phyloP scores from a whole-genome alignment of 495 filamentous ascomycete genomes.

The Clohesyomyces aquaticus region DNA sequence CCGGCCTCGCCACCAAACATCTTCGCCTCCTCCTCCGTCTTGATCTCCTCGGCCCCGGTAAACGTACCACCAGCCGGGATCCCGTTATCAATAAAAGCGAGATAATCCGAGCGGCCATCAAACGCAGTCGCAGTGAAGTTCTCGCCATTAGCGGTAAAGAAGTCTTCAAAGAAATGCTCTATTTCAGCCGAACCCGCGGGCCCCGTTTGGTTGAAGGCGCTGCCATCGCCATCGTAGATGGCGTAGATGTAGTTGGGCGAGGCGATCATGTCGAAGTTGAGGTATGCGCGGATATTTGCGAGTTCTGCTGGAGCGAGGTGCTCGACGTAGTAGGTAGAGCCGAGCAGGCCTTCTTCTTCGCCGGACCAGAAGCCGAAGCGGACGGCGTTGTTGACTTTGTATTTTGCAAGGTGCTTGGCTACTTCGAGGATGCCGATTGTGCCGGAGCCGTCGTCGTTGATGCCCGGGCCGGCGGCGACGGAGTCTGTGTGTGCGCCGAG shows the following conservation, averaged over 20 bases:
- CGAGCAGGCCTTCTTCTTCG: constrained; percentile 69
- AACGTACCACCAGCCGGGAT: constrained; percentile 69
- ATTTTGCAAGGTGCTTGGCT: constrained; percentile 62
- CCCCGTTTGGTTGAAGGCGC: constrained; percentile 62
- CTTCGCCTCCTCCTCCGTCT: constrained; percentile 61
- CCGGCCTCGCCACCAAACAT: constrained; percentile 66
- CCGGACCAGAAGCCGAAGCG: constrained; percentile 73
- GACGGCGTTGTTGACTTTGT: constrained; percentile 65
- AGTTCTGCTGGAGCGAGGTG: constrained; percentile 53
- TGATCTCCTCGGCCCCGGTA: constrained; percentile 69
- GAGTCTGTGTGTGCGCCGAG: constrained; percentile 73
- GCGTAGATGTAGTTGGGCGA: constrained; percentile 69
- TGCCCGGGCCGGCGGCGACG: constrained; percentile 63
- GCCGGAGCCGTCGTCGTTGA: constrained; percentile 73
- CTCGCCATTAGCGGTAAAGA: constrained; percentile 53
- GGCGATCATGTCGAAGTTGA: constrained; percentile 83
- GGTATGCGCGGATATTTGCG: constrained; percentile 65
- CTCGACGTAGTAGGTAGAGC: constrained; percentile 63
- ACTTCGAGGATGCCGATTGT: constrained; percentile 65
- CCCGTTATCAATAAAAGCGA: constrained; percentile 65
- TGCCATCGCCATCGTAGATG: constrained; percentile 74
- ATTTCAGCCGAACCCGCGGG: constrained; percentile 66
- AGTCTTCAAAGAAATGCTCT: constrained; percentile 66
- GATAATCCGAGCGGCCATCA: constrained; percentile 69
- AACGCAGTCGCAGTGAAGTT: constrained; percentile 59